These are phyloP conservation scores for Sungouiozyma intestinalis DNA, from an alignment of 805 yeast species.

Conservation along the genomic window DNA sequence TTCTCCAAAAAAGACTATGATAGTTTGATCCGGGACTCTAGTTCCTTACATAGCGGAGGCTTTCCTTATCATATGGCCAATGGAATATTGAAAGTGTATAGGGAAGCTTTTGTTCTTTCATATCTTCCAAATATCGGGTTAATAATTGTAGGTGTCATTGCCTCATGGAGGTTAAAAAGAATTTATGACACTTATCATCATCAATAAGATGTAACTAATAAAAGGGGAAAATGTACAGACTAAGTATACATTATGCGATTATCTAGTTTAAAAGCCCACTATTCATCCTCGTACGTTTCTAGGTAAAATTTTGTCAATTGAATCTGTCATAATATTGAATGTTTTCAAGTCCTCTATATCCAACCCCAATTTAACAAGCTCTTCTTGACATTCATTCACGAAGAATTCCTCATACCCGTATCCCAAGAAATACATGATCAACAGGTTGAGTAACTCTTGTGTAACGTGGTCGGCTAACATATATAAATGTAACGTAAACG, in stretches of 20 bases:
- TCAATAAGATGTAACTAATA: background rate
- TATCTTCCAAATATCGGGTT: conserved; percentile 20
- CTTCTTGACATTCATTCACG: conserved; percentile 10
- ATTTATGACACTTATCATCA: conserved; percentile 4
- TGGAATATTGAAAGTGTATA: conserved; percentile 17
- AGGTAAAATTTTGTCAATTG: conserved; percentile 15
- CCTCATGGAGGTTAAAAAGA: conserved; percentile 11
- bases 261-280: no score
- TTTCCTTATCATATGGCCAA: conserved; percentile 13
- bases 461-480: conserved; percentile 11
- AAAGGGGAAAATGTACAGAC: no score
- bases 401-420: conserved; percentile 17
- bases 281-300: no score
- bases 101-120: conserved; percentile 19
- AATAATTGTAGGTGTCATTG: conserved; percentile 12
- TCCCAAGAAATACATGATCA: conserved; percentile 23
- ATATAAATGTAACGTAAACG: conserved; percentile 21
- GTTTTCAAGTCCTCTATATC: conserved; percentile 7
- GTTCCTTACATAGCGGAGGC: conserved; percentile 16
- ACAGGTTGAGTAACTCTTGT: conserved; percentile 13
- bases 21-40: conserved; percentile 20
- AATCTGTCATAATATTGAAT: conserved; percentile 13
- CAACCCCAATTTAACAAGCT: conserved; percentile 14
- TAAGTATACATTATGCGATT: background rate
- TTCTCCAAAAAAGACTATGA: conserved; percentile 17